A percentile compares a stretch with the other conserved stretches of the same genome.
Evolutionary conservation across 768 basidiomycete species (phyloP).

Genomic region (Cantharellus cinnabarinus): DNA sequence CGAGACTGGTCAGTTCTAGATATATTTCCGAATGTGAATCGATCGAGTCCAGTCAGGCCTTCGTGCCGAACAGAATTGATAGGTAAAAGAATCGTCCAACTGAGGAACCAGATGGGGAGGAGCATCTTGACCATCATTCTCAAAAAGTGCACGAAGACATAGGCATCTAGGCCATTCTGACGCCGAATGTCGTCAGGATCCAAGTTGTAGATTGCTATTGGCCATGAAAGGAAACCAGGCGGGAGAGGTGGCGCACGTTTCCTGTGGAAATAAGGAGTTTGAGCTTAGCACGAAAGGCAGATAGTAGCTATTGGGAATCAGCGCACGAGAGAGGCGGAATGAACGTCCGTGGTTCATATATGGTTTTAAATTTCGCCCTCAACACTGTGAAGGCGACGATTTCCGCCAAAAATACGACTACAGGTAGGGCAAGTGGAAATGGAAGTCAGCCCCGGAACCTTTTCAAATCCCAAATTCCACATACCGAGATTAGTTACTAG

Average conservation of each 20-base stretch:
- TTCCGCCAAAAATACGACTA: conserved; percentile 41
- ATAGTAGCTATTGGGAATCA: conserved; percentile 2
- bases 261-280: conserved; percentile 16
- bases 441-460: neutral
- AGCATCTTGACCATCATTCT: conserved; percentile 56
- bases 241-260: conserved; percentile 39
- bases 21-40: conserved; percentile 71
- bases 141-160: conserved; percentile 29
- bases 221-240: conserved; percentile 38
- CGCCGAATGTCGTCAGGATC: conserved; percentile 41
- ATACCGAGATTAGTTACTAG: conserved; percentile 49
- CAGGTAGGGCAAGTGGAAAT: neutral
- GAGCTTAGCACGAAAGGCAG: conserved; percentile 9
- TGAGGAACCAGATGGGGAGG: conserved; percentile 78
- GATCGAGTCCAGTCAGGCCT: conserved; percentile 36
- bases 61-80: conserved; percentile 26
- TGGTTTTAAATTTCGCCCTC: conserved; percentile 63
- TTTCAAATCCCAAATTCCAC: neutral
- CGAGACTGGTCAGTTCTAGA: conserved; percentile 27
- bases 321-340: conserved; percentile 26
- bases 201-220: conserved; percentile 36
- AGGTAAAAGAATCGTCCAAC: conserved; percentile 74
- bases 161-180: conserved; percentile 49
- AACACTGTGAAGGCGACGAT: conserved; percentile 62
- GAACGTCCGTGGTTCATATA: conserved; percentile 79